These are phyloP conservation scores for Physcomitrellopsis africana DNA, from an alignment of 225 moss, liverwort and hornwort genomes.

Conservation along the genomic window DNA sequence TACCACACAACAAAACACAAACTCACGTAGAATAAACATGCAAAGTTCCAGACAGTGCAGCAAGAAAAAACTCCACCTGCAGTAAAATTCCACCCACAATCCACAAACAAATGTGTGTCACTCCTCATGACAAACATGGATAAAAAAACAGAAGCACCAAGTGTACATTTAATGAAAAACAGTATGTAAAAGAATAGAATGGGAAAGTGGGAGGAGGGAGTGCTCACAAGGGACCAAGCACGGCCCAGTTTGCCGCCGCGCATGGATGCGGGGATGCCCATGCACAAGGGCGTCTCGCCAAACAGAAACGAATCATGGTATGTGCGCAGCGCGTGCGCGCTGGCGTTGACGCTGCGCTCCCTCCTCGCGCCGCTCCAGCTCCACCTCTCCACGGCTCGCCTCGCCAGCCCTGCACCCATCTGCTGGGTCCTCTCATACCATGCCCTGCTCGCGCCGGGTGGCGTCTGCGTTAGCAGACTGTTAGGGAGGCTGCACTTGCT, in stretches of 20 bases:
- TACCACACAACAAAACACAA: too few relatives aligned
- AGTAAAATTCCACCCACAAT: not conserved
- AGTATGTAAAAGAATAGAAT: too few relatives aligned
- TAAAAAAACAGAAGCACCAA: too few relatives aligned
- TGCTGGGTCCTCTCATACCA: conserved; percentile 26
- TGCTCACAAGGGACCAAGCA: conserved; percentile 62
- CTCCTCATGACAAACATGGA: too few relatives aligned
- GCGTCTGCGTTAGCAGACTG: conserved; percentile 11
- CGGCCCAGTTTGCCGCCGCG: conserved; percentile 49
- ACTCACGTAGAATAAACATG: conserved; percentile 88
- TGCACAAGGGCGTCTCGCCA: conserved; percentile 55
- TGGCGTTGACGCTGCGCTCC: conserved; percentile 33
- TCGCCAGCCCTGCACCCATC: not conserved
- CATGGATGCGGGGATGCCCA: conserved; percentile 46
- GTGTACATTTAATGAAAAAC: too few relatives aligned
- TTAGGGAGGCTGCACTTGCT: conserved; percentile 16
- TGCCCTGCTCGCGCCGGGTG: not conserved
- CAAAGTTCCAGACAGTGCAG: conserved; percentile 64
- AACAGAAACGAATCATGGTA: conserved; percentile 83
- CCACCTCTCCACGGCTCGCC: too few relatives aligned
- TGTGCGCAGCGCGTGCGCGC: conserved; percentile 56
- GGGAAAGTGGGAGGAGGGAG: too few relatives aligned
- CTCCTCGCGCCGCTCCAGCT: too few relatives aligned
- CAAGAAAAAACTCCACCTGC: conserved; percentile 74
- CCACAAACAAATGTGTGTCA: not conserved